phyloP scores from a whole-genome alignment of 1,139 yeast species.

The Protomyces inundatus region DNA sequence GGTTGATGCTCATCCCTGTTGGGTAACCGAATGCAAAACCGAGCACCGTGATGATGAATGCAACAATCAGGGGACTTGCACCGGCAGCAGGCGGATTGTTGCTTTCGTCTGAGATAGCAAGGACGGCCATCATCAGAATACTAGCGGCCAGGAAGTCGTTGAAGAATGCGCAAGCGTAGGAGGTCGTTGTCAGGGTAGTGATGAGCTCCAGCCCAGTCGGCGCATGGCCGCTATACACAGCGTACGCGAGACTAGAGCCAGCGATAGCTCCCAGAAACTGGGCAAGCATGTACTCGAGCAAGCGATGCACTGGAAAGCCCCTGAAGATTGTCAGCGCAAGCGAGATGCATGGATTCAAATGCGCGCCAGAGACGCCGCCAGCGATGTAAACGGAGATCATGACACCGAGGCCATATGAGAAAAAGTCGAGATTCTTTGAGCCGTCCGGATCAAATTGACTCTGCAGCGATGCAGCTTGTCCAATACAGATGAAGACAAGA shows the following conservation, averaged over 20 bases:
- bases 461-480: neutral
- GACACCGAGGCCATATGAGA: neutral
- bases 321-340: conserved; percentile 29
- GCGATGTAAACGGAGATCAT: conserved; percentile 28
- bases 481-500: neutral
- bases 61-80: conserved; percentile 45
- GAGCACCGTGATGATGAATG: conserved; percentile 43
- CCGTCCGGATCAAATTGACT: neutral
- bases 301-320: neutral
- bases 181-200: neutral
- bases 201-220: neutral
- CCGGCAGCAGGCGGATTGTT: conserved; percentile 42
- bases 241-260: neutral
- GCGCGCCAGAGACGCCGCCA: conserved; percentile 40
- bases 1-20: conserved; percentile 50
- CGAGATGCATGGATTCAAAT: conserved; percentile 39
- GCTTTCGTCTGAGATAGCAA: conserved; percentile 48
- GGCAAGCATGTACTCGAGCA: neutral
- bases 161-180: neutral
- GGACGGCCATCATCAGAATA: conserved; percentile 34
- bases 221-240: neutral
- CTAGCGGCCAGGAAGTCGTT: neutral
- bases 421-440: neutral
- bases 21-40: conserved; percentile 48
- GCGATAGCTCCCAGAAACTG: neutral